Base-by-base conservation (phyloP, 2,329 filamentous ascomycete genomes). In the Pseudovirgaria hyperparasitica region DNA sequence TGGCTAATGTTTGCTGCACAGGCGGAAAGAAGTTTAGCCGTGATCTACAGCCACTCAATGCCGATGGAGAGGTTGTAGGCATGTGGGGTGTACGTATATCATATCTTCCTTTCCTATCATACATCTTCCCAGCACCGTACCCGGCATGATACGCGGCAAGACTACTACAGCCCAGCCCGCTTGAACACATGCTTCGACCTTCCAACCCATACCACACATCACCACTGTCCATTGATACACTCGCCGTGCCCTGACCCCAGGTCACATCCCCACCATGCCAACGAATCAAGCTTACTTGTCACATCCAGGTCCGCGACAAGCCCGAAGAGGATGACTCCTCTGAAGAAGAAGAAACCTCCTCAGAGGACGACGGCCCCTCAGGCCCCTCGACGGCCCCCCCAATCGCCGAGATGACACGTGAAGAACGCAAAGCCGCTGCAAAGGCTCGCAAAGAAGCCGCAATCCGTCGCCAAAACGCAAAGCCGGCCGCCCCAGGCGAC, bases 21-120 rank as follows among this genome's bases (percentile, higher is more conserved):
- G 86, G 86, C 36, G 90, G 90, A 48, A 93, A 94, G 60, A 78
- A 92, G 50, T 98, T 92, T 63, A 94, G 86, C 40, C 79, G 84
- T 40, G 77, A 94, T 54, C 74, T 96, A 24, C 76, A 82, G 54
- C 86, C 86, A 12, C 62, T 90, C 46, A 86, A 94, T 48, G 76
- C 76, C 41, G 82, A 96, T 49, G 90, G 87, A 42, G 90, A 90
- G 48, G 75, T 82, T 42, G 66, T 87, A 36, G 76, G 79, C 65
- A 87, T 93, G 70, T 93, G 87, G 82, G 75, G 70, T 50, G 71
- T 75, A 50, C 59, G 72, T 48, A 34, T 21, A 16, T 48, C 30
- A 22, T 9, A 6, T 29, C 9, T 16, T 26, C 19, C 16, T 25
- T 20, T 20, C 27, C 13, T 15, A 20, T 13, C 11, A n/a, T 22